phyloP scores from a whole-genome alignment of 2,329 filamentous ascomycete species.

The Aureobasidium subglaciale region DNA sequence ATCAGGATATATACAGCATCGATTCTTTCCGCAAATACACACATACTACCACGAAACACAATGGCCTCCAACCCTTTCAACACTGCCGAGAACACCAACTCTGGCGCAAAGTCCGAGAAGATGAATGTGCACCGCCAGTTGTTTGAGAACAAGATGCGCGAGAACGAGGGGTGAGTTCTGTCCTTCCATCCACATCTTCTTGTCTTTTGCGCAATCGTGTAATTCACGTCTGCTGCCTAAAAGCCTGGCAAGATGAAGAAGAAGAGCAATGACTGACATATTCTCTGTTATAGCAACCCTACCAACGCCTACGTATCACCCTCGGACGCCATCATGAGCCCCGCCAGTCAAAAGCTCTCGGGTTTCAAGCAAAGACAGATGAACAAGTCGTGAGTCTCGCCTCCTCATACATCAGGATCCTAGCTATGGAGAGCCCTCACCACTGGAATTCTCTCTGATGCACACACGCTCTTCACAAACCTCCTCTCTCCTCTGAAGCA shows the following conservation, averaged over 20 bases:
- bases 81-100: constrained; percentile 20
- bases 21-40: not conserved
- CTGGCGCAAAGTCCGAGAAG: constrained; percentile 32
- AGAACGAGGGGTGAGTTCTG: constrained; percentile 6
- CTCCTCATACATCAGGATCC: not conserved
- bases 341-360: constrained; percentile 74
- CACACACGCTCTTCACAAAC: too few relatives aligned
- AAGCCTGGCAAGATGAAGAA: not conserved
- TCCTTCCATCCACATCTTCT: not conserved
- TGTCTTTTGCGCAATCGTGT: too few relatives aligned
- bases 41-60: not conserved
- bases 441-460: too few relatives aligned
- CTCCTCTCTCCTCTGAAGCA: not conserved
- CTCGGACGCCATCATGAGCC: constrained; percentile 84
- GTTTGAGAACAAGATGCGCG: constrained; percentile 41
- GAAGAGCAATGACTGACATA: not conserved
- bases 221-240: not conserved
- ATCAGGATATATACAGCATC: not conserved
- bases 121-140: constrained; percentile 73
- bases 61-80: constrained; percentile 13
- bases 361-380: constrained; percentile 75
- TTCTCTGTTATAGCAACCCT: not conserved
- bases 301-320: constrained; percentile 64
- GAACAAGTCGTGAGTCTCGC: constrained; percentile 49
- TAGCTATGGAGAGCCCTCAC: too few relatives aligned